Evolutionary conservation across 1,284 basidiomycete species (phyloP).

Genomic region (Cutaneotrichosporon sp.): DNA sequence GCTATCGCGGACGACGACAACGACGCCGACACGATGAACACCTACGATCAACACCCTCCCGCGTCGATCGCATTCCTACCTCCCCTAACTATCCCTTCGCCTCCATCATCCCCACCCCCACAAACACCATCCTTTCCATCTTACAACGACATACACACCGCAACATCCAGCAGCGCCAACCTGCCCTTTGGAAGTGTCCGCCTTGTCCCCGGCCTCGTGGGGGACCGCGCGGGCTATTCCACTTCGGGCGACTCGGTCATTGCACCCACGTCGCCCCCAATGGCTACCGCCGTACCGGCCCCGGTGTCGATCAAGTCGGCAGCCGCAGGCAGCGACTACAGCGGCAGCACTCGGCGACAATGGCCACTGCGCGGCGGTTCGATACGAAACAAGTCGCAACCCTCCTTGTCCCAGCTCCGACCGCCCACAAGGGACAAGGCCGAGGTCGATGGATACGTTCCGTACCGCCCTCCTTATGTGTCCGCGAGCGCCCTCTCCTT

Average conservation of each 20-base stretch:
- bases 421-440: not conserved
- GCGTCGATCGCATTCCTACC: not conserved
- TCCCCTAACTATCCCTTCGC: not conserved
- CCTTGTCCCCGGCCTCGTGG: not conserved
- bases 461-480: conserved; percentile 16
- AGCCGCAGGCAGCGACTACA: too few species aligned
- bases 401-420: not conserved
- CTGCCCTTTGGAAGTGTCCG: conserved; percentile 3
- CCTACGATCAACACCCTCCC: not conserved
- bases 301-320: too few species aligned
- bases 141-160: not conserved
- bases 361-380: not conserved
- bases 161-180: not conserved
- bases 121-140: not conserved
- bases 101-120: not conserved
- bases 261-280: not conserved
- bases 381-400: conserved; percentile 2
- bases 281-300: not conserved
- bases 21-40: not conserved
- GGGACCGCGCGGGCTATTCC: not conserved
- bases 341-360: too few species aligned
- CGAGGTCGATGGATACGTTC: conserved; percentile 12
- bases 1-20: too few species aligned
- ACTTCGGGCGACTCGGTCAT: conserved; percentile 2
- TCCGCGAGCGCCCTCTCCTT: not conserved